A percentile compares a stretch with the other conserved stretches of the same genome.
These are phyloP conservation scores for Alternaria panax DNA, from an alignment of 2,329 filamentous ascomycete genomes.

Conservation along the genomic window DNA sequence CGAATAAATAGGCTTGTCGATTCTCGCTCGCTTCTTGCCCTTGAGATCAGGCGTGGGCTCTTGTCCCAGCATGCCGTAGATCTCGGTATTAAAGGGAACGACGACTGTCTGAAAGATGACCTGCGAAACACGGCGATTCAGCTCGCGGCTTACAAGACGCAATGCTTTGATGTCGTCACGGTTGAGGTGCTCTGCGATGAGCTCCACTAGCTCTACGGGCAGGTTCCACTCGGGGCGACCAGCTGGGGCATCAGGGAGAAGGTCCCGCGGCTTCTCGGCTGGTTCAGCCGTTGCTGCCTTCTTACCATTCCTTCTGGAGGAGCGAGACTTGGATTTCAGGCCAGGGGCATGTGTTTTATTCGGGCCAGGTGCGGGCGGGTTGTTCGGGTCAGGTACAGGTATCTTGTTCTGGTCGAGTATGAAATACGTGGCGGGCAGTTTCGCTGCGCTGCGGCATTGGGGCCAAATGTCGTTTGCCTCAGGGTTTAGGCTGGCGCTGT, in stretches of 20 bases:
- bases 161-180: constrained; percentile 66
- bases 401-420: constrained; percentile 19
- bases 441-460: constrained; percentile 36
- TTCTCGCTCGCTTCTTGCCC: constrained; percentile 44
- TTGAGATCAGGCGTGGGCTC: constrained; percentile 46
- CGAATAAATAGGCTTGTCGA: constrained; percentile 38
- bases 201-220: constrained; percentile 69
- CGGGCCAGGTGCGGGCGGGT: constrained; percentile 24
- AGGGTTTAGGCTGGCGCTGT: constrained; percentile 22
- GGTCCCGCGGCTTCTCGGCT: not conserved
- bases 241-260: not conserved
- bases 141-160: constrained; percentile 67
- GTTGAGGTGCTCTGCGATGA: constrained; percentile 63
- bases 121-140: constrained; percentile 65
- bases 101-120: constrained; percentile 69
- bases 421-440: constrained; percentile 37
- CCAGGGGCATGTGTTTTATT: not conserved
- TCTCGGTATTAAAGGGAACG: constrained; percentile 69
- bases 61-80: constrained; percentile 63
- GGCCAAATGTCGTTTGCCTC: constrained; percentile 49
- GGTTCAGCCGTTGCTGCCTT: not conserved
- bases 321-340: constrained; percentile 2
- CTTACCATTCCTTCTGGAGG: not conserved
- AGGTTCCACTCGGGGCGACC: constrained; percentile 55
- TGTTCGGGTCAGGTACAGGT: too few relatives aligned